phyloP scores from a whole-genome alignment of 257 asterid genomes.

The Solanum piurae region DNA sequence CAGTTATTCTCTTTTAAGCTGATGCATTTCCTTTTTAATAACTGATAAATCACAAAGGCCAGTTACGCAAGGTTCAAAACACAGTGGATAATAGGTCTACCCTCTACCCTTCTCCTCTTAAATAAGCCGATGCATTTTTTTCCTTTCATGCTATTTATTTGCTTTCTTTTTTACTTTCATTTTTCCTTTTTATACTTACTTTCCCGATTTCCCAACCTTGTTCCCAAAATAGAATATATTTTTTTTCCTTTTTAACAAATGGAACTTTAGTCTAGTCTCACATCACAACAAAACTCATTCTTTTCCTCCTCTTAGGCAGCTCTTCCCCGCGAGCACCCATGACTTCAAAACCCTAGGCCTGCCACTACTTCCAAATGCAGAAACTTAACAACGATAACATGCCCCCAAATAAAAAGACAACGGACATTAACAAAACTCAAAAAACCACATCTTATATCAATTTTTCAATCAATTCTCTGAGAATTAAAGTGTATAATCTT shows the following conservation, averaged over 20 bases:
- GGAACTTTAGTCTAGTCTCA: not conserved
- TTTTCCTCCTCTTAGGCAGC: not conserved
- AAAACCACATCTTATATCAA: not conserved
- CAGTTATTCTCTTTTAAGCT: not conserved
- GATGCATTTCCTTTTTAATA: not conserved
- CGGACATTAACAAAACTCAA: not conserved
- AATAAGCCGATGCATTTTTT: not conserved
- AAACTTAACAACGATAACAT: not conserved
- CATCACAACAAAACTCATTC: not conserved
- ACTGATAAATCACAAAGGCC: not conserved
- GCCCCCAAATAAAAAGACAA: not conserved
- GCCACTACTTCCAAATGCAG: not conserved
- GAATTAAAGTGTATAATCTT: not conserved
- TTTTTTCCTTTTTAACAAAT: not conserved
- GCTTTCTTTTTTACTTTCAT: not conserved
- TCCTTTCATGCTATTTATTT: not conserved
- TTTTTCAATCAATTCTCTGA: not conserved
- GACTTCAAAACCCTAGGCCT: not conserved
- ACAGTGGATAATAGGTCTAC: not conserved
- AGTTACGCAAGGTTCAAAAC: not conserved
- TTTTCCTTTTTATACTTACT: not conserved
- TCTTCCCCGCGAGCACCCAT: not conserved
- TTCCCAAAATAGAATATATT: not conserved
- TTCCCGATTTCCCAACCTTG: not conserved
- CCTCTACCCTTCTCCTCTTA: not conserved